These are phyloP conservation scores for Aspergillus tamarii DNA, from an alignment of 2,329 filamentous ascomycete species.

Conservation along the genomic window DNA sequence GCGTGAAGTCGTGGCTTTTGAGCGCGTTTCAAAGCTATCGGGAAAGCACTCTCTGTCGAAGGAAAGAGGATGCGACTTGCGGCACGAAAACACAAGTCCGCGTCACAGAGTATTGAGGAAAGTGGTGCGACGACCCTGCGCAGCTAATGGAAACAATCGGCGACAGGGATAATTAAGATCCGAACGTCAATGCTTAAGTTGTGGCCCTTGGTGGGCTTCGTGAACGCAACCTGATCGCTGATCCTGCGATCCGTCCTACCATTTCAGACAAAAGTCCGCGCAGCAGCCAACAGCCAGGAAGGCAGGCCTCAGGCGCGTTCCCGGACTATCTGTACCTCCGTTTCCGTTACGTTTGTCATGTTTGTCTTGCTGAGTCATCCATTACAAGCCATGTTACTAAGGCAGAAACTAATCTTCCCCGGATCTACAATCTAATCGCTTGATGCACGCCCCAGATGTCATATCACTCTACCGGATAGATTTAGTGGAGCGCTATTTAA, in stretches of 20 bases:
- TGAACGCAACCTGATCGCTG: slow-evolving; percentile 21
- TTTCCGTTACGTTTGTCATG: slow-evolving; percentile 12
- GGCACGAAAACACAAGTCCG: slow-evolving; percentile 14
- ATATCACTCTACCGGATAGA: background rate
- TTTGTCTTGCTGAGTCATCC: slow-evolving; percentile 9
- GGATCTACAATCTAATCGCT: background rate
- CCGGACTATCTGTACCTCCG: slow-evolving; percentile 20
- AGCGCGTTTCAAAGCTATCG: slow-evolving; percentile 25
- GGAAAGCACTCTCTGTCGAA: slow-evolving; percentile 12
- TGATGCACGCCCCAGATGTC: background rate
- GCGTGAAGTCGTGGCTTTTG: slow-evolving; percentile 14
- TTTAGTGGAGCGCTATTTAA: background rate
- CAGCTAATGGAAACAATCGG: slow-evolving; percentile 10
- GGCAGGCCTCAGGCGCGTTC: slow-evolving; percentile 26
- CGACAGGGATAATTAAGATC: slow-evolving; percentile 11
- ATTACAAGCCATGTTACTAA: too few species aligned
- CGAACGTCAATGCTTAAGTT: slow-evolving; percentile 22
- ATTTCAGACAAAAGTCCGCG: slow-evolving; percentile 29
- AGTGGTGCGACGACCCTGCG: slow-evolving; percentile 11
- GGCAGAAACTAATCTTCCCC: background rate
- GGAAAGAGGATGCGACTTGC: slow-evolving; percentile 23
- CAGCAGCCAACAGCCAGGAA: slow-evolving; percentile 12
- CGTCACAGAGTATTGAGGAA: slow-evolving; percentile 7
- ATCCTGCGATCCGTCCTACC: slow-evolving; percentile 25
- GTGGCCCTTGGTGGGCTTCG: slow-evolving; percentile 17